A percentile compares a stretch with the other conserved stretches of the same genome.
Evolutionary conservation across 495 filamentous ascomycete genomes (phyloP).

Genomic region (Aspergillus incahuasiensis): DNA sequence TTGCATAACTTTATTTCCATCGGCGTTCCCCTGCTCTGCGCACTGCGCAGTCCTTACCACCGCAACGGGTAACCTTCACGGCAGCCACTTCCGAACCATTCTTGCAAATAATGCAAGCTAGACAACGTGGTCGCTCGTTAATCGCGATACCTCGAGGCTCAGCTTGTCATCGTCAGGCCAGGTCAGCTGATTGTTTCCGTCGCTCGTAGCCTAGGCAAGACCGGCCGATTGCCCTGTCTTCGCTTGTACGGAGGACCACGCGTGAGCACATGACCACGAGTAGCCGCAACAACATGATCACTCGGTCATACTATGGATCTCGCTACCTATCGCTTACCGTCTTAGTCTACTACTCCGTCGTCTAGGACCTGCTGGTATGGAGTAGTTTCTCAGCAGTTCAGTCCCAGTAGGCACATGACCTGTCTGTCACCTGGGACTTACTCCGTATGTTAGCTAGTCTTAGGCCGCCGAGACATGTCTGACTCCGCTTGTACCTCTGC

Average conservation of each 20-base stretch:
- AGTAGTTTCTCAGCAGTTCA: background rate
- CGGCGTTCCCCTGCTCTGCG: background rate
- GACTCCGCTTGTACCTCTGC: background rate
- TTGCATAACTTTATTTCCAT: background rate
- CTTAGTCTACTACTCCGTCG: no score
- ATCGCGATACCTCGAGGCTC: conserved; percentile 1
- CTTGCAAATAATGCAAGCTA: no score
- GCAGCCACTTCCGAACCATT: background rate
- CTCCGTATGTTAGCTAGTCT: no score
- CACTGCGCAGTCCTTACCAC: background rate
- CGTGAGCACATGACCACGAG: background rate
- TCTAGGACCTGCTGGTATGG: background rate
- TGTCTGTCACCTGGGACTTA: background rate
- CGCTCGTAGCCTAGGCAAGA: background rate
- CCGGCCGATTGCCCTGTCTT: background rate
- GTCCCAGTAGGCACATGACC: background rate
- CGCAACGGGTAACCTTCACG: background rate
- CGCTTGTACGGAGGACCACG: background rate
- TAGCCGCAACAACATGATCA: background rate
- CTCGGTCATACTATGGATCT: background rate
- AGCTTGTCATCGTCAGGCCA: background rate
- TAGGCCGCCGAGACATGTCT: background rate
- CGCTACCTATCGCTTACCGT: background rate
- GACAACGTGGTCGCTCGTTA: background rate
- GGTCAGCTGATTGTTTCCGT: conserved; percentile 1